Percentiles rank a stretch among this genome's conserved stretches.
These are phyloP conservation scores for Acacia crassicarpa DNA, from an alignment of 306 rosid species.

Conservation along the genomic window DNA sequence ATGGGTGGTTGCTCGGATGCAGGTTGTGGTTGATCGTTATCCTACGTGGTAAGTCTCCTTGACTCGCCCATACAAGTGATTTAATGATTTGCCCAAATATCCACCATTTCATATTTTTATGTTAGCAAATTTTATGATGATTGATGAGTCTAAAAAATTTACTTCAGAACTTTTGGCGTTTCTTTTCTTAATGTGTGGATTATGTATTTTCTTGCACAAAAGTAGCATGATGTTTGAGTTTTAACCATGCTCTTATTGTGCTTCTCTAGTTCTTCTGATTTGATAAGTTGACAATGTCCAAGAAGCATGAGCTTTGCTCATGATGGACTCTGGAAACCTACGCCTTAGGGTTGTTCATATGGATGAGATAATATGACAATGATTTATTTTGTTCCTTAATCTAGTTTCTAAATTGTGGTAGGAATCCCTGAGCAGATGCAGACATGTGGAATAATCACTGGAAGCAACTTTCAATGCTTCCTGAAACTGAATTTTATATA, in stretches of 20 bases:
- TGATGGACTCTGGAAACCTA: slow-evolving; percentile 6
- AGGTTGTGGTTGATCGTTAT: slow-evolving; percentile 93
- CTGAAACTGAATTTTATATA: not conserved
- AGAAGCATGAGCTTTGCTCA: not conserved
- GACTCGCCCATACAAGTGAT: not conserved
- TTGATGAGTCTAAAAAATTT: not conserved
- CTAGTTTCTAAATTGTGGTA: slow-evolving; percentile 4
- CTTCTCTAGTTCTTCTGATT: slow-evolving; percentile 4
- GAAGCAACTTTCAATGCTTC: not conserved
- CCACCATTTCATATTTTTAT: slow-evolving; percentile 14
- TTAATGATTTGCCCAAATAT: not conserved
- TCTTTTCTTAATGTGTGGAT: not conserved
- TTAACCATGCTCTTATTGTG: not conserved
- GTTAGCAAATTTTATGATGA: slow-evolving; percentile 19
- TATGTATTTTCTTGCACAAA: not conserved
- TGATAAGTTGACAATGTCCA: not conserved
- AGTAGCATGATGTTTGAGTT: not conserved
- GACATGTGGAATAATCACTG: not conserved
- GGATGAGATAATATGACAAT: not conserved
- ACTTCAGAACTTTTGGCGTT: not conserved
- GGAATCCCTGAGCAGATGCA: not conserved
- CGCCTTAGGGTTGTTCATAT: not conserved
- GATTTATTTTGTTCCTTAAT: slow-evolving; percentile 1
- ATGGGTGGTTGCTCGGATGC: slow-evolving; percentile 98
- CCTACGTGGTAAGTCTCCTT: slow-evolving; percentile 81